Evolutionary conservation across 495 filamentous ascomycete genomes (phyloP).

Genomic region (Cryomyces antarcticus): DNA sequence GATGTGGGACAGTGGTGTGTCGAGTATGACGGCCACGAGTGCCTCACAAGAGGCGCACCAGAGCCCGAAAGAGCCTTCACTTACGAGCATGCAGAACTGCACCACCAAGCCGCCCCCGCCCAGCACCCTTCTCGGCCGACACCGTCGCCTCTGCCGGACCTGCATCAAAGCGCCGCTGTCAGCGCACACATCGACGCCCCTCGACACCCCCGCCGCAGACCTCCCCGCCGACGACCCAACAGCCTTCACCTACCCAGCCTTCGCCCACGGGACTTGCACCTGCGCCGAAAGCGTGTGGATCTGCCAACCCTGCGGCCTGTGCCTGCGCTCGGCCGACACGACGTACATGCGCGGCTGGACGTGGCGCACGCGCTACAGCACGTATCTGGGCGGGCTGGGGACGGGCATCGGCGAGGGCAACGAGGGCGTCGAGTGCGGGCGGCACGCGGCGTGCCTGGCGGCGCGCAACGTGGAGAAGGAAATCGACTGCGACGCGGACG

Average conservation of each 20-base stretch:
- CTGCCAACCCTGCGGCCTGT: conserved; percentile 56
- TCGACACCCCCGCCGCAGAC: neutral
- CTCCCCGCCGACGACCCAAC: neutral
- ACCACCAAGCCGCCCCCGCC: conserved; percentile 52
- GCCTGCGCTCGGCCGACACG: conserved; percentile 43
- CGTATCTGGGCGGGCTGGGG: conserved; percentile 58
- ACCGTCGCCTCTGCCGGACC: conserved; percentile 56
- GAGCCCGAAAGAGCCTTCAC: too few relatives aligned
- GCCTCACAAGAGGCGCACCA: too few relatives aligned
- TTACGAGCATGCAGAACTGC: conserved; percentile 44
- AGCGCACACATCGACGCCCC: neutral
- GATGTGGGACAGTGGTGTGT: conserved; percentile 58
- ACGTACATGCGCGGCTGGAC: conserved; percentile 68
- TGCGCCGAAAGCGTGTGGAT: conserved; percentile 56
- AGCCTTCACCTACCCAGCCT: conserved; percentile 19
- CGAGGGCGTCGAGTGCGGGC: conserved; percentile 68
- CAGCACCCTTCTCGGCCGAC: conserved; percentile 39
- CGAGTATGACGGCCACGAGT: conserved; percentile 31
- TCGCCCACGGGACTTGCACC: conserved; percentile 43
- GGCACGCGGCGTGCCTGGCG: conserved; percentile 46
- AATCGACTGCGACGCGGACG: conserved; percentile 54
- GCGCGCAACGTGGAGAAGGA: conserved; percentile 57
- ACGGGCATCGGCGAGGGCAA: conserved; percentile 77
- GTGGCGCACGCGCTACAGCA: conserved; percentile 73
- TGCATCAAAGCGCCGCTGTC: conserved; percentile 41